Base-by-base conservation (phyloP, 257 asterid species). In the Solanum neorickii region DNA sequence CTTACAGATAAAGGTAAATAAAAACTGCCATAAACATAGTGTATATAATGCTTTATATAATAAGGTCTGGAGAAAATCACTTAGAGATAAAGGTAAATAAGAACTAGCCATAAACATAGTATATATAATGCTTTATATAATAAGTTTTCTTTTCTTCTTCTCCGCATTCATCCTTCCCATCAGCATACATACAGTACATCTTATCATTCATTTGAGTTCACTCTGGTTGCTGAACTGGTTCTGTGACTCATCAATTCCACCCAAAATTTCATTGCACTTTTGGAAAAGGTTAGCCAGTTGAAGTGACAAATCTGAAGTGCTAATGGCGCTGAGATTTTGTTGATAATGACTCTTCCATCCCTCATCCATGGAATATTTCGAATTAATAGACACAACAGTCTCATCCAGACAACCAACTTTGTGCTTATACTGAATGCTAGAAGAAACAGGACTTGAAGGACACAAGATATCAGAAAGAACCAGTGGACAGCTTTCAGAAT, bases 181-280 rank as follows among this genome's bases (percentile, higher is more conserved):
- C 65, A 3, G 65, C 65, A 56, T 56, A 56, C 25, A 56, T 56
- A 56, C 65, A 56, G n/a, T 56, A 20, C 3, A 56, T 56, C 25
- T 56, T 56, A 20, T 20, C 65, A 56, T 56, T 56, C 65, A 56
- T 20, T 56, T 78, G 27, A 27, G 84, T 15, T 46, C 10, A 27
- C 42, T 78, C 84, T 9, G 37, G 60, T 14, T n/a, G 60, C 60
- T 76, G 83, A 23, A 27, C 41, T 47, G 27, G 25, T 46, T 12
- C 65, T 27, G 84, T 25, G 75, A 49, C 56, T 18, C 80, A 37
- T 69, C 82, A 49, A 85, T 60, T 60, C 72, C 83, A 31, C 83
- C 62, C 75, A 88, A 69, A 66, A 88, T 69, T 37, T 83, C 87
- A 42, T 86, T 49, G 84, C 87, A 88, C 41, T 16, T 47, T 8